These are phyloP conservation scores for Coemansia sp. DNA, from an alignment of 192 early-diverging fungal genomes.

Conservation along the genomic window DNA sequence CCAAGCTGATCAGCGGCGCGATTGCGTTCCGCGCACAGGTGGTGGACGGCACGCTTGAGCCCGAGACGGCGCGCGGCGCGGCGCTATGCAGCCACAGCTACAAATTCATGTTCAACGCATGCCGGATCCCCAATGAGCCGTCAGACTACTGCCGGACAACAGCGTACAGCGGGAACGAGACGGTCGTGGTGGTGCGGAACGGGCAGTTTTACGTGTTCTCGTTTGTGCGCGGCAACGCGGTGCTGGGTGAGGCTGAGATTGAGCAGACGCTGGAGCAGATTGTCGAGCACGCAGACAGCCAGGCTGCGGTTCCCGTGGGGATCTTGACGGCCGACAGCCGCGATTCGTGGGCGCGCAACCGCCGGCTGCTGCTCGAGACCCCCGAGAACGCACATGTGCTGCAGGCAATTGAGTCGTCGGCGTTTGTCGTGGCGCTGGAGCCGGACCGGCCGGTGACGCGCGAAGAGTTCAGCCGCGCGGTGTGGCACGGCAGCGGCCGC, in stretches of 20 bases:
- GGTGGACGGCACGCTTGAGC: conserved; percentile 70
- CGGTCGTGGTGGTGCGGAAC: conserved; percentile 81
- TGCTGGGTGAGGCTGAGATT: conserved; percentile 73
- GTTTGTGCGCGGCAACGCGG: conserved; percentile 55
- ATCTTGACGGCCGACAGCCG: conserved; percentile 87
- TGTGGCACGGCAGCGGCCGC: conserved; percentile 93
- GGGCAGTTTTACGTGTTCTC: conserved; percentile 86
- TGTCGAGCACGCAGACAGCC: conserved; percentile 62
- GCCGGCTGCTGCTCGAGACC: conserved; percentile 59
- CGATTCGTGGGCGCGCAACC: conserved; percentile 86
- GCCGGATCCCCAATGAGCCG: conserved; percentile 85
- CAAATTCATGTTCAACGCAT: conserved; percentile 97
- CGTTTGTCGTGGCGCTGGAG: conserved; percentile 91
- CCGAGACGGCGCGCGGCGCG: conserved; percentile 70
- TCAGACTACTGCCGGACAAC: conserved; percentile 74
- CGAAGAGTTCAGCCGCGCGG: conserved; percentile 81
- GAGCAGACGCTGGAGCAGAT: conserved; percentile 70
- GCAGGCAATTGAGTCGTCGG: conserved; percentile 85
- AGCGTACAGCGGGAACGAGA: conserved; percentile 70
- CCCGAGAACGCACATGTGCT: conserved; percentile 69
- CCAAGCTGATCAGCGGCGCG: conserved; percentile 79
- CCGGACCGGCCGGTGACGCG: conserved; percentile 81
- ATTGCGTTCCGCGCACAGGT: conserved; percentile 79
- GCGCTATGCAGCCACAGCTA: conserved; percentile 89
- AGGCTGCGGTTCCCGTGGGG: conserved; percentile 74